Conservation (phyloP, 306 rosid species). For the Cucurbita ficifolia region DNA sequence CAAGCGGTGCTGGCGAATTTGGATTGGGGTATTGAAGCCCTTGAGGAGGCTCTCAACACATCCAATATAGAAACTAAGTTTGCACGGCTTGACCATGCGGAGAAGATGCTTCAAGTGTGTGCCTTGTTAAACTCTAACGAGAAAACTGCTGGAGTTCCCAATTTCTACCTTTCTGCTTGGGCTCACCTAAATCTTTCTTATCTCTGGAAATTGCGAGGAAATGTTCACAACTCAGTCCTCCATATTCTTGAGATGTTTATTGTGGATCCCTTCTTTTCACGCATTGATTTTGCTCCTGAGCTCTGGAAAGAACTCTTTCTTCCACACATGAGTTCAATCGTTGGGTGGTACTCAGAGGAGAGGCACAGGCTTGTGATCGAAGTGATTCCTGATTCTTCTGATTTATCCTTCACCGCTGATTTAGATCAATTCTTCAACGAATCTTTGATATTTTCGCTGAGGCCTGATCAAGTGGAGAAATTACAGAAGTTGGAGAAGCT, state of each 20-base stretch:
- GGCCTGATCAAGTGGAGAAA: slow-evolving; percentile 67
- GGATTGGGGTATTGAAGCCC: slow-evolving; percentile 94
- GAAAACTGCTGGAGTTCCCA: slow-evolving; percentile 90
- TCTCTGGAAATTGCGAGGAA: slow-evolving; percentile 61
- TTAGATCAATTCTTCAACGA: slow-evolving; percentile 62
- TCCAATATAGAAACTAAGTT: slow-evolving; percentile 75
- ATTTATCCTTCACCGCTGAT: slow-evolving; percentile 69
- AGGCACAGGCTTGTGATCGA: slow-evolving; percentile 78
- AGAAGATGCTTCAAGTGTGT: slow-evolving; percentile 84
- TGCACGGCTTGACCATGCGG: slow-evolving; percentile 70
- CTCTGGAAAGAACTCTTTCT: slow-evolving; percentile 73
- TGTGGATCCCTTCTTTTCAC: slow-evolving; percentile 67
- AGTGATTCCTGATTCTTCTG: slow-evolving; percentile 56
- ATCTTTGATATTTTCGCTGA: slow-evolving; percentile 50
- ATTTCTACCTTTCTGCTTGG: slow-evolving; percentile 87
- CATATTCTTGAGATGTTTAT: slow-evolving; percentile 77
- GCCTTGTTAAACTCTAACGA: slow-evolving; percentile 64
- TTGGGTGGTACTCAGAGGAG: slow-evolving; percentile 88
- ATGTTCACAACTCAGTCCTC: slow-evolving; percentile 31
- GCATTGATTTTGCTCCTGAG: slow-evolving; percentile 85
- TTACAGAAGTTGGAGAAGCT: slow-evolving; percentile 64
- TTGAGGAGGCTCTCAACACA: slow-evolving; percentile 80
- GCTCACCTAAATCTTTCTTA: slow-evolving; percentile 70
- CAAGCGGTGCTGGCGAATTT: slow-evolving; percentile 85
- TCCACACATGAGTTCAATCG: slow-evolving; percentile 72